Base-by-base conservation (phyloP, 2,329 filamentous ascomycete species). In the Saccharata proteae region DNA sequence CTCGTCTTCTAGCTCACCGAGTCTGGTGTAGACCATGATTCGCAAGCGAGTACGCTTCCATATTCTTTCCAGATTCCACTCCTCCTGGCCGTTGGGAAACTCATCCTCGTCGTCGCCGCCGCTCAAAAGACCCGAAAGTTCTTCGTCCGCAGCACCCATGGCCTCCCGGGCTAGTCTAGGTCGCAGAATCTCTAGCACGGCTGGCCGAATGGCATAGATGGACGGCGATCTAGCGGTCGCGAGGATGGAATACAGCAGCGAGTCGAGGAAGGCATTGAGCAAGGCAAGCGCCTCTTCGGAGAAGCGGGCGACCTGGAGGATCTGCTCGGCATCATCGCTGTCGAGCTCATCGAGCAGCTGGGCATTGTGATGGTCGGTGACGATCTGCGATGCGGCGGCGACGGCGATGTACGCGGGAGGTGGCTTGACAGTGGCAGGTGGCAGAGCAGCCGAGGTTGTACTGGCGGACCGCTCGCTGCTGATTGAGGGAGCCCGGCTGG, bases 11-110 rank as follows among this genome's bases (percentile, higher is more conserved):
- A 98, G 77, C 49, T 98, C 88, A 26, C 90, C 90, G 5, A 98
- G 65, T 6, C 90, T 86, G 6, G 86, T 96, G 54, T 96, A 96
- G 14, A 98, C 88, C 90, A 98, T 98, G 54, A 90, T 93, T 38
- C 90, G 75, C 46, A 98, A 61, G 33, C 90, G 75, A 0, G 86
- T 90, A 43, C 90, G 73, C 61, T 92, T 94, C 86, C 90, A 98
- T 12, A 86, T 78, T 34, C 86, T 67, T 50, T 94, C 82, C n/a
- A 93, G 62, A 51, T 96, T 85, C 74, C 88, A 96, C 43, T 79
- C 74, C 8, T 60, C 41, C 20, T 51, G 43, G 10, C 45, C 36
- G 7, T 44, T 31, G 4, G 47, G 41, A 17, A 51, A 41, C 59
- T 65, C 57, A 15, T 67, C 65, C 26, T 70, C 58, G 17, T 75